phyloP scores from a whole-genome alignment of 106 monocot species.

The Hemerocallis citrina region DNA sequence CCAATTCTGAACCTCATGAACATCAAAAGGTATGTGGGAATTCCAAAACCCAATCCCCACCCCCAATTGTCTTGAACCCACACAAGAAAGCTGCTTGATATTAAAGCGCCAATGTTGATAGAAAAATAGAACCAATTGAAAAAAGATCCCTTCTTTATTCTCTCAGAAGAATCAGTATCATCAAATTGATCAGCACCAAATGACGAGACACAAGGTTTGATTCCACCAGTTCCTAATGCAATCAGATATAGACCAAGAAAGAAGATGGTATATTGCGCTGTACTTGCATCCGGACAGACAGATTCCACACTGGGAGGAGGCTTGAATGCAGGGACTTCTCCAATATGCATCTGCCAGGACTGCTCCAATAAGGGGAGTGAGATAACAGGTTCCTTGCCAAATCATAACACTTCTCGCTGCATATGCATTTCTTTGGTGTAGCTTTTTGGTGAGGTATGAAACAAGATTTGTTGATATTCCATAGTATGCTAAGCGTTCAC shows the following conservation, averaged over 20 bases:
- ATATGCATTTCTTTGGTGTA: slow-evolving; percentile 30
- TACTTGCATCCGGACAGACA: slow-evolving; percentile 30
- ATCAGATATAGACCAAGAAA: slow-evolving; percentile 39
- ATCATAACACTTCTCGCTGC: slow-evolving; percentile 40
- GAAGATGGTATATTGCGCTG: slow-evolving; percentile 18
- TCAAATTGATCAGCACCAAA: slow-evolving; percentile 49
- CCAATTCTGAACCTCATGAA: slow-evolving; percentile 77
- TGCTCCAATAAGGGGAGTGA: slow-evolving; percentile 33
- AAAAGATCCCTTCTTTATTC: slow-evolving; percentile 32
- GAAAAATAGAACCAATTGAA: slow-evolving; percentile 48
- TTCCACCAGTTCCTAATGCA: slow-evolving; percentile 37
- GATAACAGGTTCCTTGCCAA: slow-evolving; percentile 34
- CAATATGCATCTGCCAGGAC: slow-evolving; percentile 31
- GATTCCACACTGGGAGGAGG: slow-evolving; percentile 23
- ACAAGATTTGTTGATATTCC: slow-evolving; percentile 35
- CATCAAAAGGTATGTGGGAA: slow-evolving; percentile 92
- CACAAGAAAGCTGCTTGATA: slow-evolving; percentile 82
- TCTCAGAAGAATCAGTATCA: slow-evolving; percentile 30
- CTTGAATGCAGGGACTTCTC: slow-evolving; percentile 30
- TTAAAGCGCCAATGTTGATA: slow-evolving; percentile 58
- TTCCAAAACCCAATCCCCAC: slow-evolving; percentile 91
- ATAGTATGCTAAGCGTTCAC: slow-evolving; percentile 36
- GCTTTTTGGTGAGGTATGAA: slow-evolving; percentile 24
- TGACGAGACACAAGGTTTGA: slow-evolving; percentile 42
- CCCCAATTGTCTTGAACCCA: slow-evolving; percentile 91